Evolutionary conservation across 495 filamentous ascomycete species (phyloP).

Genomic region (Xylaria grammica): DNA sequence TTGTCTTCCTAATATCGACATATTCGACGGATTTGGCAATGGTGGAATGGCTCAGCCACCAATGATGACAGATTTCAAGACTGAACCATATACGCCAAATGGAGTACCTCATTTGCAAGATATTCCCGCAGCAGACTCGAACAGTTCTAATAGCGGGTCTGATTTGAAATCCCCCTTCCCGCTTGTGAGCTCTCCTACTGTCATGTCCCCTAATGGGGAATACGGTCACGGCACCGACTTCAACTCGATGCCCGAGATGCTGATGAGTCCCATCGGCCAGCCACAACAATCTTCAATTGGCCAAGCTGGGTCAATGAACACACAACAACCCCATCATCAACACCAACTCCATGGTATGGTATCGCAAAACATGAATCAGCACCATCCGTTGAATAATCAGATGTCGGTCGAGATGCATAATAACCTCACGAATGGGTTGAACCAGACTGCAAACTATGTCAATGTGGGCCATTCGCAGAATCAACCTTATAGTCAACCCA

Average conservation of each 20-base stretch:
- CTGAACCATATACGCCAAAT: slow-evolving; percentile 36
- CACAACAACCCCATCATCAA: slow-evolving; percentile 42
- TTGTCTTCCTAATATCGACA: slow-evolving; percentile 54
- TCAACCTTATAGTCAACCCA: slow-evolving; percentile 25
- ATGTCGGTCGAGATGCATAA: slow-evolving; percentile 41
- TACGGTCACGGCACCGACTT: slow-evolving; percentile 43
- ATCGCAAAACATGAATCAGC: slow-evolving; percentile 41
- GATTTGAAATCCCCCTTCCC: slow-evolving; percentile 54
- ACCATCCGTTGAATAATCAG: slow-evolving; percentile 40
- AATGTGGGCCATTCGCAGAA: slow-evolving; percentile 35
- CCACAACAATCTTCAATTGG: slow-evolving; percentile 36
- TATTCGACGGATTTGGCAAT: slow-evolving; percentile 63
- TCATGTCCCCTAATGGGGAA: slow-evolving; percentile 52
- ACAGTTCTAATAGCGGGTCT: slow-evolving; percentile 41
- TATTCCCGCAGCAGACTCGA: slow-evolving; percentile 42
- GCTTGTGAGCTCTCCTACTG: slow-evolving; percentile 44
- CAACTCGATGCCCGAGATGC: slow-evolving; percentile 50
- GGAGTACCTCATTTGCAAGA: slow-evolving; percentile 48
- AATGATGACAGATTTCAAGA: slow-evolving; percentile 39
- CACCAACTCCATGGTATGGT: slow-evolving; percentile 41
- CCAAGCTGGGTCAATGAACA: slow-evolving; percentile 37
- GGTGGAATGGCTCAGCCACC: slow-evolving; percentile 53
- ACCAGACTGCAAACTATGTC: slow-evolving; percentile 25
- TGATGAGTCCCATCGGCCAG: slow-evolving; percentile 52
- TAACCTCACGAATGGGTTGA: slow-evolving; percentile 35